Conservation (phyloP, 495 filamentous ascomycete species). For the Hapsidospora chrysogenum region DNA sequence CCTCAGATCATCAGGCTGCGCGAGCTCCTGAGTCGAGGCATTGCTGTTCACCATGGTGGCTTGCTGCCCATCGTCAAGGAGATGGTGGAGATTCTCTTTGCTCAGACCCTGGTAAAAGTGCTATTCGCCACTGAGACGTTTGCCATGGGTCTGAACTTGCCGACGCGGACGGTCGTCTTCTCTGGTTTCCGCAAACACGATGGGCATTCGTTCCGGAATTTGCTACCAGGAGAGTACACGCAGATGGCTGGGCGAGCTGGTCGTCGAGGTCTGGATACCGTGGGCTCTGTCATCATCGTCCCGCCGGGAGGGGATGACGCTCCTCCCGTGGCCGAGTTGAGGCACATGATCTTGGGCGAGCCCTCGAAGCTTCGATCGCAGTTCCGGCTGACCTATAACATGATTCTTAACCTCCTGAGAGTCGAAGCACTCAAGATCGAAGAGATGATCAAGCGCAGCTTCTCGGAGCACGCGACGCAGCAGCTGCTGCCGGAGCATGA, state of each 20-base stretch:
- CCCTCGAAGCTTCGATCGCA: slow-evolving; percentile 91
- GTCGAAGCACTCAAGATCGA: slow-evolving; percentile 97
- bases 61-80: slow-evolving; percentile 95
- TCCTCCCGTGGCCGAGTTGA: slow-evolving; percentile 62
- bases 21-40: slow-evolving; percentile 71
- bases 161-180: slow-evolving; percentile 92
- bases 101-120: slow-evolving; percentile 84
- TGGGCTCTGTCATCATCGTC: slow-evolving; percentile 88
- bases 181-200: slow-evolving; percentile 95
- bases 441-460: slow-evolving; percentile 99
- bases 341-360: slow-evolving; percentile 90
- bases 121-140: slow-evolving; percentile 97
- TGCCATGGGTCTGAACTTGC: slow-evolving; percentile 93
- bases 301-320: slow-evolving; percentile 69
- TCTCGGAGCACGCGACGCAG: slow-evolving; percentile 97
- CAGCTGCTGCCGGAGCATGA: slow-evolving; percentile 89
- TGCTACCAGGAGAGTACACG: slow-evolving; percentile 90
- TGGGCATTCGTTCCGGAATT: slow-evolving; percentile 75
- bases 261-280: slow-evolving; percentile 76
- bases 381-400: slow-evolving; percentile 95
- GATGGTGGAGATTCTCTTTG: slow-evolving; percentile 92
- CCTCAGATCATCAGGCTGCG: slow-evolving; percentile 81
- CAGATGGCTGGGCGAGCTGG: slow-evolving; percentile 97
- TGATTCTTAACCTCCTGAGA: slow-evolving; percentile 91
- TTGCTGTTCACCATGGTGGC: slow-evolving; percentile 94